Evolutionary conservation across 2,329 filamentous ascomycete genomes (phyloP), one percentile per base, ranked within the genome.

Genomic region (Neofusicoccum cordaticola): DNA sequence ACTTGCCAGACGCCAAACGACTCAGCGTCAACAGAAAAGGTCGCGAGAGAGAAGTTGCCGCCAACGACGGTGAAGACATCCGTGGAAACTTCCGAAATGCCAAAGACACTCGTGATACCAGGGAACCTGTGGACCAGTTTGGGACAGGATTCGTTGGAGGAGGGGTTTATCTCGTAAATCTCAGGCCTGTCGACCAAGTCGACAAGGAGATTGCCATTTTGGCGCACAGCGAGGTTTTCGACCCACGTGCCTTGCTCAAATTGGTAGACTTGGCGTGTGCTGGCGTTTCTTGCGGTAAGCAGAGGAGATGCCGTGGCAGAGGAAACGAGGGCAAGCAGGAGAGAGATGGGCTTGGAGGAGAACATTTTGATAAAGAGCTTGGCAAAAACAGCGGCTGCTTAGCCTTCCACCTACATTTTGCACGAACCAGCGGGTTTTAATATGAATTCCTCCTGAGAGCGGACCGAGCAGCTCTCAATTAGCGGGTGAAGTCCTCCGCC

Each of bases 201-300:
- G n/a, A 75, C 71, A 35, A 80, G 71, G n/a, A 80, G 66, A 31
- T 75, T 70, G 13, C 75, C 76, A 51, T 78, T 78, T n/a, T 70
- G 58, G 19, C 73, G 75, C 2, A 77, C 64, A 8, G 72, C 74
- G 27, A 80, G 68, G 61, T 80, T 80, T 65, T 80, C 79, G 42
- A 74, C 64, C 71, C 71, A 74, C 12, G 69, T 72, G 37, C 71
- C 71, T 7, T 58, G 19, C 3, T 68, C 60, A 52, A 75, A 75
- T 52, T 73, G 66, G 53, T 73, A 67, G 39, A 74, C 19, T 15
- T 62, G 69, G 27, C 47, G 61, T 52, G 50, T 22, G 15, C 7
- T 53, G 12, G 35, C 22, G 11, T 58, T 41, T 13, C 53, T 22
- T 27, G 39, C 27, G 15, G 22, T 1, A 4, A 45, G 39, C 4